Evolutionary conservation across 2,329 filamentous ascomycete species (phyloP).

Genomic region (Myriosclerotinia duriaeana): DNA sequence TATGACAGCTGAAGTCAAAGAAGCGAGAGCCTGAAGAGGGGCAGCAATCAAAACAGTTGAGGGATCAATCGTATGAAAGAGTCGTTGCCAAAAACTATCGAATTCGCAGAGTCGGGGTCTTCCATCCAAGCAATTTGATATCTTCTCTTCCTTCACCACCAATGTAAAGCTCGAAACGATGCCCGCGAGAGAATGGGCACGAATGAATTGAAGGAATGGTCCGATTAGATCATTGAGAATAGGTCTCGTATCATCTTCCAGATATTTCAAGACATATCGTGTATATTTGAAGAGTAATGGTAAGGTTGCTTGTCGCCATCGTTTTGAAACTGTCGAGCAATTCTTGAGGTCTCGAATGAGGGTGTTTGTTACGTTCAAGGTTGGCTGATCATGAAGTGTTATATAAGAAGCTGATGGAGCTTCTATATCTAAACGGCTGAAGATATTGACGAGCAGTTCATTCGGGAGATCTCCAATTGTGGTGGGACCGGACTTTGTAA

Average conservation of each 20-base stretch:
- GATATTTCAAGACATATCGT: slow-evolving; percentile 42
- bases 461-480: slow-evolving; percentile 51
- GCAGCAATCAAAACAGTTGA: slow-evolving; percentile 57
- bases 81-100: slow-evolving; percentile 51
- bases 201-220: slow-evolving; percentile 43
- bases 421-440: slow-evolving; percentile 52
- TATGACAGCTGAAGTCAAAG: slow-evolving; percentile 57
- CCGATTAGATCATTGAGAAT: slow-evolving; percentile 29
- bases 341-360: slow-evolving; percentile 52
- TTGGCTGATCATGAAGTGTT: slow-evolving; percentile 51
- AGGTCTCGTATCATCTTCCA: slow-evolving; percentile 21
- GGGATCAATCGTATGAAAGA: slow-evolving; percentile 56
- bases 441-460: slow-evolving; percentile 59
- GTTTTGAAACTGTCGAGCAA: slow-evolving; percentile 52
- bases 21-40: slow-evolving; percentile 61
- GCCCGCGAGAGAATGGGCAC: slow-evolving; percentile 37
- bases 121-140: slow-evolving; percentile 27
- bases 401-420: slow-evolving; percentile 49
- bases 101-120: slow-evolving; percentile 24
- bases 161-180: slow-evolving; percentile 51
- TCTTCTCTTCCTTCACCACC: slow-evolving; percentile 40
- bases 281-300: slow-evolving; percentile 59
- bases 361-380: slow-evolving; percentile 45
- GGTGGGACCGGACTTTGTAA: slow-evolving; percentile 1
- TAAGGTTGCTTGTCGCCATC: slow-evolving; percentile 53